These are phyloP conservation scores for Teratosphaeria gauchensis DNA, from an alignment of 2,329 filamentous ascomycete species.

Conservation along the genomic window DNA sequence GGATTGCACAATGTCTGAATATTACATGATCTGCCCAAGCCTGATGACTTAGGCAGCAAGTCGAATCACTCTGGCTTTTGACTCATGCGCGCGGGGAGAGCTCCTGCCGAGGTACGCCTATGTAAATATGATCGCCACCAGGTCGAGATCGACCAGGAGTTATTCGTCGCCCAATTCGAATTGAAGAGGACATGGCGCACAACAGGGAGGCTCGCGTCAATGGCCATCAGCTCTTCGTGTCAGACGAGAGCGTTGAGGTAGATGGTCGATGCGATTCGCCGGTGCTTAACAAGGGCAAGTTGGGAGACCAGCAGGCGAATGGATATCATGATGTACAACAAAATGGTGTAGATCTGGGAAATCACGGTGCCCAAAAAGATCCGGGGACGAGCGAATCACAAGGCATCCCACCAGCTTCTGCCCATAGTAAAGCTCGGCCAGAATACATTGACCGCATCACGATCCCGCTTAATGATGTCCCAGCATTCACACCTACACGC, in stretches of 20 bases:
- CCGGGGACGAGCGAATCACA: neutral
- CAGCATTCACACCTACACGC: constrained; percentile 9
- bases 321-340: neutral
- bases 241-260: neutral
- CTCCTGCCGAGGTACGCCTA: neutral
- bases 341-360: neutral
- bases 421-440: neutral
- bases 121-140: neutral
- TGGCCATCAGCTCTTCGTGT: neutral
- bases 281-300: neutral
- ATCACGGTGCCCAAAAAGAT: neutral
- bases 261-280: neutral
- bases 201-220: neutral
- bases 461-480: constrained; percentile 8
- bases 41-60: neutral
- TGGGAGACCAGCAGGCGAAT: neutral
- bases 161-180: neutral
- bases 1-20: too few species aligned
- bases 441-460: neutral
- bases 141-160: neutral
- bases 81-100: neutral
- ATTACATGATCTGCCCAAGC: neutral
- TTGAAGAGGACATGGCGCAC: neutral
- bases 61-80: too few species aligned
- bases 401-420: neutral